phyloP scores from a whole-genome alignment of 2,329 filamentous ascomycete genomes.

The Elsinoe ampelina region DNA sequence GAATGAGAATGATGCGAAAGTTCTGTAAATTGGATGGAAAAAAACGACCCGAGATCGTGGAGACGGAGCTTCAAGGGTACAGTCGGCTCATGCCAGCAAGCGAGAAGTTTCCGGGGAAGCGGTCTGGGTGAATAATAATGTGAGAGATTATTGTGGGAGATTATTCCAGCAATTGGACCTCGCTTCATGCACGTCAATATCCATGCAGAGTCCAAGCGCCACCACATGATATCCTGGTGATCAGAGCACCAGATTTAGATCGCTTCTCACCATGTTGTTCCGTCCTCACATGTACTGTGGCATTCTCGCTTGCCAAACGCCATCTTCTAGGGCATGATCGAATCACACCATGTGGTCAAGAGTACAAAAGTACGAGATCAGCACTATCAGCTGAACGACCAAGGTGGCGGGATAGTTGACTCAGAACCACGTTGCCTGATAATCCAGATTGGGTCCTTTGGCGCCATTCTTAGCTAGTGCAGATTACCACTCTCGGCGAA shows the following conservation, averaged over 20 bases:
- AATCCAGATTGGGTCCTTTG: background rate
- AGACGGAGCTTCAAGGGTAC: background rate
- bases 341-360: background rate
- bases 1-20: background rate
- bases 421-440: background rate
- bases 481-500: background rate
- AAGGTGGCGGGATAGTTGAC: background rate
- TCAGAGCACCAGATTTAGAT: background rate
- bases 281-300: background rate
- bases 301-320: background rate
- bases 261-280: too few relatives aligned
- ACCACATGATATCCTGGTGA: background rate
- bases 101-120: background rate
- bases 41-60: background rate
- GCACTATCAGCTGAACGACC: background rate
- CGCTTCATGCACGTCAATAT: conserved; percentile 5
- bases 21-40: background rate
- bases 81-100: background rate
- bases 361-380: background rate
- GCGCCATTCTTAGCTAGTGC: background rate
- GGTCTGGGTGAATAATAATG: background rate
- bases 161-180: background rate
- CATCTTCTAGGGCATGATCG: background rate
- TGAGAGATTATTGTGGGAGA: background rate
- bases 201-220: background rate